phyloP scores from a whole-genome alignment of 371 early-diverging fungal genomes.

The Mortierella sp. region DNA sequence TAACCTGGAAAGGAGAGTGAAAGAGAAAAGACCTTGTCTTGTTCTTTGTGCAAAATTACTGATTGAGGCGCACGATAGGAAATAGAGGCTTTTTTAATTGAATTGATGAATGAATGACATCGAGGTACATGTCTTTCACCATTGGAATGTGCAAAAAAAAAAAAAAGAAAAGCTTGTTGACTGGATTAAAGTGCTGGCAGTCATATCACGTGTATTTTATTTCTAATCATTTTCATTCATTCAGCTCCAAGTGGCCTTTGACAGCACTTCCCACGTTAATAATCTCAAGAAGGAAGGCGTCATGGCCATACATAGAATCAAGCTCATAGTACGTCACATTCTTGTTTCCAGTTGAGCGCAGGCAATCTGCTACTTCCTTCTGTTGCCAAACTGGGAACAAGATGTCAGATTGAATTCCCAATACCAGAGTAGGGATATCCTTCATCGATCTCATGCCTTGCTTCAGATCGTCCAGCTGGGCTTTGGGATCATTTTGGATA shows the following conservation, averaged over 20 bases:
- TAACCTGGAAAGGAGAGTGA: background rate
- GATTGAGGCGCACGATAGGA: background rate
- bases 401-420: conserved; percentile 96
- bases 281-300: conserved; percentile 94
- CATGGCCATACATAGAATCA: conserved; percentile 97
- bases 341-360: conserved; percentile 86
- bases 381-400: conserved; percentile 97
- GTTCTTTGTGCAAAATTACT: background rate
- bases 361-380: conserved; percentile 91
- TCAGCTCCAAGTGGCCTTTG: conserved; percentile 90
- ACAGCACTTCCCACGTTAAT: conserved; percentile 93
- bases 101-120: background rate
- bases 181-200: background rate
- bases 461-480: conserved; percentile 67
- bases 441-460: conserved; percentile 69
- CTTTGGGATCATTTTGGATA: conserved; percentile 47
- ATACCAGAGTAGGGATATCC: conserved; percentile 83
- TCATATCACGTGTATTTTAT: conserved; percentile 18
- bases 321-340: conserved; percentile 95
- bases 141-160: background rate
- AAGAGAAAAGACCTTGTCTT: background rate
- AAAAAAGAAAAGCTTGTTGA: background rate
- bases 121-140: no score
- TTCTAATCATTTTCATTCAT: conserved; percentile 37
- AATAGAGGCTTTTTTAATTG: background rate